Conservation (phyloP, 1,139 yeast genomes). For the Ogataea hybrid region DNA sequence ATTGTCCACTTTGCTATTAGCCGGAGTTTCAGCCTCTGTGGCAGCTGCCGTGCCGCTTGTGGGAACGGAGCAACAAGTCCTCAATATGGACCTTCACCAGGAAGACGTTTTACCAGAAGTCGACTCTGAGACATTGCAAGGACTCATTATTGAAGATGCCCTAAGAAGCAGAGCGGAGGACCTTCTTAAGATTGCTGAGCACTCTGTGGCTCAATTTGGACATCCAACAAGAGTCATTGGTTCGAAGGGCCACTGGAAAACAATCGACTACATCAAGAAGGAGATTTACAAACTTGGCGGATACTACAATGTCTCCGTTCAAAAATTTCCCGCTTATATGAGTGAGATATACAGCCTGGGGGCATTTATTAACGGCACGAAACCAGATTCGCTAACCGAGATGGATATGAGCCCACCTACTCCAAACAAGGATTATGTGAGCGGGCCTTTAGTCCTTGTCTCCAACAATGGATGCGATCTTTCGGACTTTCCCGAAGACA, state of each 20-base stretch:
- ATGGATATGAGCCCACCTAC: constrained; percentile 83
- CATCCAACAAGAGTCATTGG: constrained; percentile 95
- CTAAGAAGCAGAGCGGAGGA: constrained; percentile 61
- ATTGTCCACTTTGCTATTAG: constrained; percentile 5
- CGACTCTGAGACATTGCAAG: constrained; percentile 64
- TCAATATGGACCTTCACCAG: constrained; percentile 7
- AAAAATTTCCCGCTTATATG: constrained; percentile 68
- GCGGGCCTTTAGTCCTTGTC: constrained; percentile 60
- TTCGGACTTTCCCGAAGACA: constrained; percentile 53
- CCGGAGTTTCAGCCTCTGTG: constrained; percentile 5
- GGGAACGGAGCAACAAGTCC: constrained; percentile 10
- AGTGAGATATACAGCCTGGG: constrained; percentile 60
- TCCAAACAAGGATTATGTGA: constrained; percentile 44
- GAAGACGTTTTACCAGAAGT: constrained; percentile 37
- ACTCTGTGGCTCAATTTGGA: constrained; percentile 58
- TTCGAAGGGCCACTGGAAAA: constrained; percentile 80
- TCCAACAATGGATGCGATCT: constrained; percentile 64
- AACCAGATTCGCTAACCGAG: constrained; percentile 47
- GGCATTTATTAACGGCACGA: constrained; percentile 53
- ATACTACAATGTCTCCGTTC: constrained; percentile 65
- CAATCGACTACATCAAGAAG: constrained; percentile 62
- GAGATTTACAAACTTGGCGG: constrained; percentile 53
- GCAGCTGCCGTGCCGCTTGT: constrained; percentile 14
- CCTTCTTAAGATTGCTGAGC: constrained; percentile 60
- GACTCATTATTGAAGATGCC: constrained; percentile 53